phyloP scores from a whole-genome alignment of 2,329 filamentous ascomycete genomes.

The Apiospora marii region DNA sequence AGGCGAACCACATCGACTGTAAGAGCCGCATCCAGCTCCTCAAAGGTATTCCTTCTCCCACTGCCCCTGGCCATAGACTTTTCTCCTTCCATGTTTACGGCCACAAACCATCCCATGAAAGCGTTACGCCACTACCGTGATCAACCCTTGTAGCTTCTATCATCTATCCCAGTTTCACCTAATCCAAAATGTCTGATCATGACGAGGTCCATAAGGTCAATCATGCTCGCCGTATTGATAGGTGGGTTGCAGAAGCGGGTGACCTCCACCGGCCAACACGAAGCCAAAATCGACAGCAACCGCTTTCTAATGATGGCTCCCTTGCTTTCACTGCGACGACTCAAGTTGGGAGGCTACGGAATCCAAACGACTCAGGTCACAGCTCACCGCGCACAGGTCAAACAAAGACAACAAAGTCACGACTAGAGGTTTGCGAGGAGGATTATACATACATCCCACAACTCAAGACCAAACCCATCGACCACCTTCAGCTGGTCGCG shows the following conservation, averaged over 20 bases:
- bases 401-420: too few relatives aligned
- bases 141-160: conserved; percentile 9
- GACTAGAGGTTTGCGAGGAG: too few relatives aligned
- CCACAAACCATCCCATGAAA: background rate
- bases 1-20: background rate
- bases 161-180: background rate
- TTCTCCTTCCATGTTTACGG: background rate
- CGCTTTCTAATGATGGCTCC: too few relatives aligned
- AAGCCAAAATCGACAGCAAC: too few relatives aligned
- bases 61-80: background rate
- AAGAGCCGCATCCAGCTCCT: conserved; percentile 8
- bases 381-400: background rate
- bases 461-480: too few relatives aligned
- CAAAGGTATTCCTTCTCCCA: background rate
- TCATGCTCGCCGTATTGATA: background rate
- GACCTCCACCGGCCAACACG: too few relatives aligned
- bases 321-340: background rate
- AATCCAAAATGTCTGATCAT: background rate
- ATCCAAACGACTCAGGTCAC: background rate
- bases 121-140: background rate
- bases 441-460: too few relatives aligned
- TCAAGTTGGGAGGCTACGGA: background rate
- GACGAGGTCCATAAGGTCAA: background rate
- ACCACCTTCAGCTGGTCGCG: too few relatives aligned
- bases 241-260: background rate